Evolutionary conservation across 352 stramenopile genomes (phyloP).

Genomic region (Pythium phragmitis): DNA sequence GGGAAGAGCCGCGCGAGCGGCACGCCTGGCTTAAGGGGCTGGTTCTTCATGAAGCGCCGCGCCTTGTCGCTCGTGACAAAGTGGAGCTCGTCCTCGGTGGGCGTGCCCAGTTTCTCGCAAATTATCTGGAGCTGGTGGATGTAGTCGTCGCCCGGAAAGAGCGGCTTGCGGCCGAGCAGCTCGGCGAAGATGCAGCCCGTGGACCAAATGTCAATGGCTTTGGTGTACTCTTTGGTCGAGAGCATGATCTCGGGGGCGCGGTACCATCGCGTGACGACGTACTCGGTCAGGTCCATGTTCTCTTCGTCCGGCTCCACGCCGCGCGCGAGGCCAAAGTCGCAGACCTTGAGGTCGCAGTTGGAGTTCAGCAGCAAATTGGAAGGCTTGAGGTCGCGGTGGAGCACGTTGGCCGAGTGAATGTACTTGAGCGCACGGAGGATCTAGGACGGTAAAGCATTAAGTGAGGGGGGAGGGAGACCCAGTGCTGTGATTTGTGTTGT

Average conservation of each 20-base stretch:
- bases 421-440: slow-evolving; percentile 95
- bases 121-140: slow-evolving; percentile 99
- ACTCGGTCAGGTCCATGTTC: slow-evolving; percentile 91
- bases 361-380: slow-evolving; percentile 97
- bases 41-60: slow-evolving; percentile 84
- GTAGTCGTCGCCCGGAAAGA: slow-evolving; percentile 98
- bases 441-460: slow-evolving; percentile 36
- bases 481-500: neutral
- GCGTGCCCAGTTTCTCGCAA: slow-evolving; percentile 89
- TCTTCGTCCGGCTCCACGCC: slow-evolving; percentile 80
- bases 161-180: slow-evolving; percentile 84
- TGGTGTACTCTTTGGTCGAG: slow-evolving; percentile 94
- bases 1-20: slow-evolving; percentile 76
- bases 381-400: slow-evolving; percentile 97
- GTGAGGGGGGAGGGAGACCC: neutral
- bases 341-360: slow-evolving; percentile 92
- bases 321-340: slow-evolving; percentile 89
- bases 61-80: slow-evolving; percentile 92
- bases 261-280: slow-evolving; percentile 94
- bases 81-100: slow-evolving; percentile 83
- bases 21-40: slow-evolving; percentile 68
- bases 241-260: slow-evolving; percentile 96
- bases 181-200: slow-evolving; percentile 95
- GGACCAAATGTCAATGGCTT: slow-evolving; percentile 96
- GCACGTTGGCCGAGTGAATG: slow-evolving; percentile 93